Conservation (phyloP, 805 yeast genomes). For the Saccharomyces jurei region DNA sequence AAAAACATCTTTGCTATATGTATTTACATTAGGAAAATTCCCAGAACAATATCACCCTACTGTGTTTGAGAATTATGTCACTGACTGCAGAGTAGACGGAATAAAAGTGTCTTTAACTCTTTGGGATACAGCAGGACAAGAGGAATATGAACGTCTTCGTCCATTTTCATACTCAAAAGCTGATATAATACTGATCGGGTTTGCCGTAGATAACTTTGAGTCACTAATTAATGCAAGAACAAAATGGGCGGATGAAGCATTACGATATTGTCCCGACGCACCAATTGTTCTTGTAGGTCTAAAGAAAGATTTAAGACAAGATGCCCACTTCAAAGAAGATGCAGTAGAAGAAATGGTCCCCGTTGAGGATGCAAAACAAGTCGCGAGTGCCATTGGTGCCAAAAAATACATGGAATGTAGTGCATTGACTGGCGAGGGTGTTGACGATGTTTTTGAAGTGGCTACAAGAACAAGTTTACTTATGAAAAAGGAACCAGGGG, state of each 20-base stretch:
- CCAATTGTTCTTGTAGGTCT: conserved; percentile 77
- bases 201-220: conserved; percentile 78
- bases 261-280: conserved; percentile 68
- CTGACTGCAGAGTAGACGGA: conserved; percentile 90
- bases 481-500: conserved; percentile 39
- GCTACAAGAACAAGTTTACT: conserved; percentile 80
- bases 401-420: conserved; percentile 79
- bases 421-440: conserved; percentile 89
- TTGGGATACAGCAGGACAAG: conserved; percentile 98
- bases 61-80: conserved; percentile 88
- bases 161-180: conserved; percentile 86
- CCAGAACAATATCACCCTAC: conserved; percentile 92
- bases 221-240: conserved; percentile 72
- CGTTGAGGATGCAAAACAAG: conserved; percentile 49
- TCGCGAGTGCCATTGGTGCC: conserved; percentile 76
- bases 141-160: conserved; percentile 83
- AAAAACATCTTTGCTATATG: conserved; percentile 82
- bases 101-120: conserved; percentile 79
- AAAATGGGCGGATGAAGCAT: conserved; percentile 85
- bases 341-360: conserved; percentile 42
- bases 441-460: conserved; percentile 85
- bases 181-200: conserved; percentile 77
- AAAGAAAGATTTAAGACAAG: conserved; percentile 64
- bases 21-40: conserved; percentile 85
- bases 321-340: conserved; percentile 26